Evolutionary conservation across 2,329 filamentous ascomycete species (phyloP).

Genomic region (Neofusicoccum sp.): DNA sequence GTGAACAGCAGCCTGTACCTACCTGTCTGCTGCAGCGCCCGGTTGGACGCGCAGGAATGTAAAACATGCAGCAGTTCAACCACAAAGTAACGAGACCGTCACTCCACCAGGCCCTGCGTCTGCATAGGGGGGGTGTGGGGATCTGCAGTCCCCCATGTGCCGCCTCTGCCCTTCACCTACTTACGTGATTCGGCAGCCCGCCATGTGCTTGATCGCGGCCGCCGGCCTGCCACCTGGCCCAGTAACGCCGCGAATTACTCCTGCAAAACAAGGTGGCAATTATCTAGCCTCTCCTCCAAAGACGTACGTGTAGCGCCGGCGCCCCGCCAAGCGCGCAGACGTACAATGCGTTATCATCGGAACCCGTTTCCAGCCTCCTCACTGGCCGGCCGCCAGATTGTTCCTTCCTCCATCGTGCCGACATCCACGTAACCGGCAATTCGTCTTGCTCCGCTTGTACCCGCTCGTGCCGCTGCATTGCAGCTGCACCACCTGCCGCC

Average conservation of each 20-base stretch:
- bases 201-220: not conserved
- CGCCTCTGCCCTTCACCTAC: not conserved
- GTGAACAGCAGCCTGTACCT: not conserved
- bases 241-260: not conserved
- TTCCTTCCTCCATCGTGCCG: not conserved
- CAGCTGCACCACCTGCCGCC: no score
- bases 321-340: not conserved
- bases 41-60: not conserved
- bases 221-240: not conserved
- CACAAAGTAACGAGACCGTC: slow-evolving; percentile 3
- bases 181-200: not conserved
- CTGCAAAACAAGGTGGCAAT: not conserved
- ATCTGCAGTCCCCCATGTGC: not conserved
- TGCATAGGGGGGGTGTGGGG: not conserved
- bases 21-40: not conserved
- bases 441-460: not conserved
- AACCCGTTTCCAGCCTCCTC: not conserved
- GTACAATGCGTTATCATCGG: not conserved
- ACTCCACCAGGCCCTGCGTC: slow-evolving; percentile 9
- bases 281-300: not conserved
- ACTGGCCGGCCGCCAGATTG: not conserved
- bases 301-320: no score
- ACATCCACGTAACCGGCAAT: not conserved
- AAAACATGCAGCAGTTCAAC: not conserved
- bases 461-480: not conserved